Conservation (phyloP, 495 filamentous ascomycete genomes). For the Penicillium roqueforti region DNA sequence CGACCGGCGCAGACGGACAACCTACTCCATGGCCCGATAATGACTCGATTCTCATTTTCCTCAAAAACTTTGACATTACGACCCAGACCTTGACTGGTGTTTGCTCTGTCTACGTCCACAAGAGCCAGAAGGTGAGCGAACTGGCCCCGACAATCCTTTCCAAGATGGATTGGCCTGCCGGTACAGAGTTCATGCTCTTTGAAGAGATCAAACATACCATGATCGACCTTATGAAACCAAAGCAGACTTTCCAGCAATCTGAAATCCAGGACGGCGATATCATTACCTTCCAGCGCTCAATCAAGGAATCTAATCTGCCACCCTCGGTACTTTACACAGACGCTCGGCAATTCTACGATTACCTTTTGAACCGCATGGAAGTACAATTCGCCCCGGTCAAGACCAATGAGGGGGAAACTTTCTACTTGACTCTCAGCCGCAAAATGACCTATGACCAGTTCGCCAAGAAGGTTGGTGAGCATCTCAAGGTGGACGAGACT, state of each 20-base stretch:
- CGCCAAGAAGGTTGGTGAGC: slow-evolving; percentile 78
- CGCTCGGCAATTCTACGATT: slow-evolving; percentile 85
- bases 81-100: slow-evolving; percentile 70
- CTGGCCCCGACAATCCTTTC: slow-evolving; percentile 74
- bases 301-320: slow-evolving; percentile 58
- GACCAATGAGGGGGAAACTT: slow-evolving; percentile 48
- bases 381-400: slow-evolving; percentile 51
- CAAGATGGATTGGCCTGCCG: slow-evolving; percentile 79
- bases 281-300: slow-evolving; percentile 77
- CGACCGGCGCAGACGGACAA: slow-evolving; percentile 62
- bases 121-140: slow-evolving; percentile 81
- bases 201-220: slow-evolving; percentile 98
- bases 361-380: slow-evolving; percentile 75
- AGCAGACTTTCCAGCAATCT: slow-evolving; percentile 78
- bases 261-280: slow-evolving; percentile 98
- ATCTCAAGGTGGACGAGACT: slow-evolving; percentile 71
- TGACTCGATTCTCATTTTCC: slow-evolving; percentile 73
- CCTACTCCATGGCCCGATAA: slow-evolving; percentile 60
- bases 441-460: slow-evolving; percentile 91
- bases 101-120: slow-evolving; percentile 79
- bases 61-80: slow-evolving; percentile 85
- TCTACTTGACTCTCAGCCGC: slow-evolving; percentile 70
- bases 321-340: slow-evolving; percentile 52
- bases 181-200: slow-evolving; percentile 63
- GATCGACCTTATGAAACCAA: slow-evolving; percentile 93